Evolutionary conservation across 345 rosid genomes (phyloP).

Genomic region (Carallia brachiata): DNA sequence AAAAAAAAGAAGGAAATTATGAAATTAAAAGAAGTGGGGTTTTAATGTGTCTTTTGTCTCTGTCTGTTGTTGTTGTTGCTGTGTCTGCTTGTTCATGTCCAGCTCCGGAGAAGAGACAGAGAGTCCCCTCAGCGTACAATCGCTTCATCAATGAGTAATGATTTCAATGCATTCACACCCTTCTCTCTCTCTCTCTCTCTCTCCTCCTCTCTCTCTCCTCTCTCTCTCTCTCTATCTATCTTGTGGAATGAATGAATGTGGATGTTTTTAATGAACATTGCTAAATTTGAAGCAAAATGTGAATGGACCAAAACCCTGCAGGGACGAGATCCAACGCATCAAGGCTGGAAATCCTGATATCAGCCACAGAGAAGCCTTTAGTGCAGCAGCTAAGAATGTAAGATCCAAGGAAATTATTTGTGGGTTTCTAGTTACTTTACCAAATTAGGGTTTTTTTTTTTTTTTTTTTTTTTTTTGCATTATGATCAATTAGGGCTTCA

Average conservation of each 20-base stretch:
- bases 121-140: constrained; percentile 99
- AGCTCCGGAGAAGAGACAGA: constrained; percentile 99
- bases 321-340: constrained; percentile 99
- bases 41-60: constrained; percentile 38
- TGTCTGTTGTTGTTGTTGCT: constrained; percentile 3
- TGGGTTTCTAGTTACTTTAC: constrained; percentile 27
- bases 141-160: constrained; percentile 91
- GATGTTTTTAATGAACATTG: background rate
- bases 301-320: constrained; percentile 27
- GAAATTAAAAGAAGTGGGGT: constrained; percentile 24
- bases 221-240: background rate
- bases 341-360: constrained; percentile 99
- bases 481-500: constrained; percentile 22
- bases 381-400: constrained; percentile 99
- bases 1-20: constrained; percentile 1
- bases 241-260: too few relatives aligned
- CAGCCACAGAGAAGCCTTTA: constrained; percentile 98
- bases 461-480: constrained; percentile 5
- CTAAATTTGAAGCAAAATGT: constrained; percentile 8
- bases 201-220: background rate
- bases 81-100: constrained; percentile 46
- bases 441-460: constrained; percentile 22
- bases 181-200: background rate
- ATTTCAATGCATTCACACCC: constrained; percentile 5
- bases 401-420: constrained; percentile 31